A percentile compares a stretch with the other conserved stretches of the same genome.
phyloP scores from a whole-genome alignment of 1,139 yeast species.

The Zygosaccharomyces sapae region DNA sequence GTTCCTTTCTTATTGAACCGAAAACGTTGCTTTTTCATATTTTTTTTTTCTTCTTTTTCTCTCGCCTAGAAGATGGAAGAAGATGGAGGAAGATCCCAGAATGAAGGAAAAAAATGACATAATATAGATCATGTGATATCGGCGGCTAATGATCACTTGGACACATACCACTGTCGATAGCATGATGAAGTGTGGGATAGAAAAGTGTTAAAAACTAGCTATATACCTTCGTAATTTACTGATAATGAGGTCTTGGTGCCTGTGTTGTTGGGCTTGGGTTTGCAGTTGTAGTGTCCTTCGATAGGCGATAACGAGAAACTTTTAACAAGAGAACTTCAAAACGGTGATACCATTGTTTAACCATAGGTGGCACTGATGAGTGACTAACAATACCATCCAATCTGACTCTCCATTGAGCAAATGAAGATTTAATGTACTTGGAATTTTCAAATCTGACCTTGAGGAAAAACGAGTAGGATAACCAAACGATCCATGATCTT shows the following conservation, averaged over 20 bases:
- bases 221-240: background rate
- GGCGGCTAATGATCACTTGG: too few species aligned
- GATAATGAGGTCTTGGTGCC: background rate
- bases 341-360: slow-evolving; percentile 59
- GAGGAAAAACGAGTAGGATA: slow-evolving; percentile 60
- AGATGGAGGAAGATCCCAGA: slow-evolving; percentile 2
- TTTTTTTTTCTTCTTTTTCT: background rate
- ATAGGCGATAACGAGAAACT: slow-evolving; percentile 23
- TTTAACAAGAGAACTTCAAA: slow-evolving; percentile 41
- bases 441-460: slow-evolving; percentile 78
- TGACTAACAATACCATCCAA: slow-evolving; percentile 61
- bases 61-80: slow-evolving; percentile 1
- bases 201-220: background rate
- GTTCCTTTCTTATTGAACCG: background rate
- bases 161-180: too few species aligned
- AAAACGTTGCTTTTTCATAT: slow-evolving; percentile 1
- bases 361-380: slow-evolving; percentile 53
- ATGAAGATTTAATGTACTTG: slow-evolving; percentile 63
- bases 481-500: slow-evolving; percentile 59
- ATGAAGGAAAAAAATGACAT: background rate
- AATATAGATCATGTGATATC: background rate
- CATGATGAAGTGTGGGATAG: too few species aligned
- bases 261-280: slow-evolving; percentile 3
- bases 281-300: slow-evolving; percentile 13
- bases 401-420: slow-evolving; percentile 68